Conservation (phyloP, 1,284 basidiomycete genomes). For the Boletellus deceptivus region DNA sequence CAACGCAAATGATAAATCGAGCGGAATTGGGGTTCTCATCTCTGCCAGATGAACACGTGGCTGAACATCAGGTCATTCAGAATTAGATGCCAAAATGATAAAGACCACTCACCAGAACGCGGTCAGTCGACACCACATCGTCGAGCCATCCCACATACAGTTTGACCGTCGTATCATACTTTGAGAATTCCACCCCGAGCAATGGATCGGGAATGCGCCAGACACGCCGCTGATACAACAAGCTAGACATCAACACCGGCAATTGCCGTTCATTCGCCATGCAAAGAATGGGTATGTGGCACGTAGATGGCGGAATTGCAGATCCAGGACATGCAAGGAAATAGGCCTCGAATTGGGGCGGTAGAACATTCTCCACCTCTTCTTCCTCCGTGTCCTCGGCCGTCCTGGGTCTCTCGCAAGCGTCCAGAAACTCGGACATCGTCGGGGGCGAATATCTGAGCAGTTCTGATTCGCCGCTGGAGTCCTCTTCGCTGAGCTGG, state of each 20-base stretch:
- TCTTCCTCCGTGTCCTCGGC: constrained; percentile 2
- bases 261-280: constrained; percentile 6
- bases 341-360: constrained; percentile 3
- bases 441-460: neutral
- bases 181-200: constrained; percentile 9
- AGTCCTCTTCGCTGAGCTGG: neutral
- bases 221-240: constrained; percentile 10
- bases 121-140: neutral
- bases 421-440: constrained; percentile 6
- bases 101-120: neutral
- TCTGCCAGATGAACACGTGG: constrained; percentile 7
- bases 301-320: neutral
- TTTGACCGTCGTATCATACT: constrained; percentile 7
- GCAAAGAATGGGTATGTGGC: constrained; percentile 1
- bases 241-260: constrained; percentile 5
- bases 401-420: neutral
- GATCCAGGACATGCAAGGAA: neutral
- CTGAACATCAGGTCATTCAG: neutral
- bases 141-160: constrained; percentile 5
- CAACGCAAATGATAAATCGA: constrained; percentile 8
- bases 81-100: neutral
- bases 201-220: constrained; percentile 4
- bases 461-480: neutral
- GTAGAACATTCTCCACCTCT: neutral
- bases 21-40: constrained; percentile 1